Base-by-base conservation (phyloP, 2,329 filamentous ascomycete species). In the Epichloe scottii region DNA sequence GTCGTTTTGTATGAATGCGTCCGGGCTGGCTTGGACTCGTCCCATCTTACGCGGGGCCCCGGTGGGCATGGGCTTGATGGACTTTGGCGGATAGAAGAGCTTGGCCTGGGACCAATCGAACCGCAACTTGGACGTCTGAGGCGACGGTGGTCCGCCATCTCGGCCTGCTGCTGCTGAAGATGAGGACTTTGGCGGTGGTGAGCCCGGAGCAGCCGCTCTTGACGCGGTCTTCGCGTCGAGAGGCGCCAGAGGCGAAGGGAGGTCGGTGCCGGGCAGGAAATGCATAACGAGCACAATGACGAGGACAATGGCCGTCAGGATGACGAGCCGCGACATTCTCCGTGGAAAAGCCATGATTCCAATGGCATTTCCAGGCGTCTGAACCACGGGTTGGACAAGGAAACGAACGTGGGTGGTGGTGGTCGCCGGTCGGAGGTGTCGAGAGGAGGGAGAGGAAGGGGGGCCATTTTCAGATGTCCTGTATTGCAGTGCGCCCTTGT, bases 91-190 rank as follows among this genome's bases (percentile, higher is more conserved):
- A 52, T 65, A 50, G 42, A 62, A 60, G 17, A 62, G 56, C 11
- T 50, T 50, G 1, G 59, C 55, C 0, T 50, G 51, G 1, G 63
- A 53, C 67, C 68, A 70, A 51, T 68, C 59, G 53, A 64, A 60
- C 15, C 57, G 56, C 19, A 57, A 50, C 2, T 56, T 48, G 51
- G 63, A 64, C 12, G 38, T 48, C 14, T 19, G 35, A 11, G 35
- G 21, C 10, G 10, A 19, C 15, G 33, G 19, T 19, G 34, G 34
- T 10, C 19, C 33, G 5, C 17, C 42, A 34, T 34, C 11, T 14
- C 26, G 26, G 26, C 26, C 26, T 30, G 8, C 10, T 30, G 26
- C 26, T 30, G 26, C 26, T 30, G 26, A 30, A 30, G 26, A 30
- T 30, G 26, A 30, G 10, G 26, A 58, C 48, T 30, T 5, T 37